A percentile compares a stretch with the other conserved stretches of the same genome.
Conservation (phyloP, 1,284 basidiomycete species). For the Ceratobasidium sp. region DNA sequence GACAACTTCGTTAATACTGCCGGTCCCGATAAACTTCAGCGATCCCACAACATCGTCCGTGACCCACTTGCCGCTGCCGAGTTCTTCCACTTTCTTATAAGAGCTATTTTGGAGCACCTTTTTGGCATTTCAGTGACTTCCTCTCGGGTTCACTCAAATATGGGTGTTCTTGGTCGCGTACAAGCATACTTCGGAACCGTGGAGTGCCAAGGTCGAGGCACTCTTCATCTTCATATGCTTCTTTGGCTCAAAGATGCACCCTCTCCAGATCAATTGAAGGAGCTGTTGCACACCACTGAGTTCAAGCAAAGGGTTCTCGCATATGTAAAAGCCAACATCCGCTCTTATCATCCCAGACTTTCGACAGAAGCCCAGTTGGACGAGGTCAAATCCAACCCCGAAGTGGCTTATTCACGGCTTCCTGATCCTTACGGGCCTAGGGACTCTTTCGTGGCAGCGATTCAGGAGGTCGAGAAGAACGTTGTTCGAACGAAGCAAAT, state of each 20-base stretch:
- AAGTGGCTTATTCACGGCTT: slow-evolving; percentile 39
- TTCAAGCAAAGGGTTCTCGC: slow-evolving; percentile 12
- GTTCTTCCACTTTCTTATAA: slow-evolving; percentile 61
- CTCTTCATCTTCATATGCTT: slow-evolving; percentile 55
- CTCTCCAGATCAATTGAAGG: slow-evolving; percentile 1
- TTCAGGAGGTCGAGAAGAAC: neutral
- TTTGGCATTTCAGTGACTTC: slow-evolving; percentile 56
- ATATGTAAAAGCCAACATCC: slow-evolving; percentile 51
- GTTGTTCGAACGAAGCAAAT: slow-evolving; percentile 16
- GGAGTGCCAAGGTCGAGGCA: slow-evolving; percentile 55
- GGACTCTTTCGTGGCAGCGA: too few species aligned
- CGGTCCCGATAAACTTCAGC: slow-evolving; percentile 54
- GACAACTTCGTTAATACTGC: slow-evolving; percentile 54
- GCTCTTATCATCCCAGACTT: slow-evolving; percentile 52
- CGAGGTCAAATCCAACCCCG: slow-evolving; percentile 47
- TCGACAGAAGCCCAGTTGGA: slow-evolving; percentile 44
- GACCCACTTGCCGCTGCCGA: slow-evolving; percentile 60
- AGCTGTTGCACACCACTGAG: slow-evolving; percentile 11
- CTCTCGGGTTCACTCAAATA: slow-evolving; percentile 50
- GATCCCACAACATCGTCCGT: slow-evolving; percentile 55
- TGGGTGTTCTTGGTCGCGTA: slow-evolving; percentile 52
- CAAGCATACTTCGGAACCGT: slow-evolving; percentile 54
- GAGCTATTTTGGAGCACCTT: slow-evolving; percentile 54
- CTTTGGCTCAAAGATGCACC: slow-evolving; percentile 51
- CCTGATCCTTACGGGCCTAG: neutral